Evolutionary conservation across 2,329 filamentous ascomycete species (phyloP).

Genomic region (Colletotrichum higginsianum): DNA sequence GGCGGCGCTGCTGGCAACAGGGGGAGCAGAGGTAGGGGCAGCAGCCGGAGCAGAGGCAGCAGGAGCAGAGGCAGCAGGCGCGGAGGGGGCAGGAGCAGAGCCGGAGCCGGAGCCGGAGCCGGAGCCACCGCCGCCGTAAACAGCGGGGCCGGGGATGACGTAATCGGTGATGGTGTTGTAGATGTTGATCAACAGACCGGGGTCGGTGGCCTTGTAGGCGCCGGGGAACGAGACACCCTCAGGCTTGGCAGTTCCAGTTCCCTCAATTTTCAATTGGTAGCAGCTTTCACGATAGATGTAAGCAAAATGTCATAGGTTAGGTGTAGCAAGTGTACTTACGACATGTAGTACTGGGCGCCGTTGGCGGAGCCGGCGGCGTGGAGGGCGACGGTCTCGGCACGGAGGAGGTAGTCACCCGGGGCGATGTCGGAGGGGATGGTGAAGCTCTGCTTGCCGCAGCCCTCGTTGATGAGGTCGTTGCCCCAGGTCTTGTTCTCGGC

Average conservation of each 20-base stretch:
- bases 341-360: slow-evolving; percentile 57
- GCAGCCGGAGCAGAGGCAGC: slow-evolving; percentile 12
- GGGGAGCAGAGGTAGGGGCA: slow-evolving; percentile 4
- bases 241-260: slow-evolving; percentile 45
- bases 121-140: slow-evolving; percentile 43
- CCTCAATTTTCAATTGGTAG: slow-evolving; percentile 48
- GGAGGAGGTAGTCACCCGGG: slow-evolving; percentile 67
- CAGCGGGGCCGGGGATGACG: slow-evolving; percentile 41
- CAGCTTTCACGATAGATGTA: slow-evolving; percentile 10
- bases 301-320: too few relatives aligned
- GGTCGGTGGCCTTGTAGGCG: slow-evolving; percentile 51
- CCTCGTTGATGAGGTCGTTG: slow-evolving; percentile 43
- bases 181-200: slow-evolving; percentile 65
- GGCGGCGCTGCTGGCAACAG: slow-evolving; percentile 12
- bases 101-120: slow-evolving; percentile 36
- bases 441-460: slow-evolving; percentile 41
- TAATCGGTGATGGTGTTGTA: slow-evolving; percentile 46
- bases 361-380: slow-evolving; percentile 57
- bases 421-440: slow-evolving; percentile 61
- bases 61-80: slow-evolving; percentile 5
- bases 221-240: slow-evolving; percentile 44
- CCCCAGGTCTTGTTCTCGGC: slow-evolving; percentile 41
- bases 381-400: slow-evolving; percentile 69
- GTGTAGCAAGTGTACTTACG: neutral
- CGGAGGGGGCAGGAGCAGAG: slow-evolving; percentile 11